phyloP scores from a whole-genome alignment of 2,329 filamentous ascomycete genomes.

The Aspergillus transmontanensis region DNA sequence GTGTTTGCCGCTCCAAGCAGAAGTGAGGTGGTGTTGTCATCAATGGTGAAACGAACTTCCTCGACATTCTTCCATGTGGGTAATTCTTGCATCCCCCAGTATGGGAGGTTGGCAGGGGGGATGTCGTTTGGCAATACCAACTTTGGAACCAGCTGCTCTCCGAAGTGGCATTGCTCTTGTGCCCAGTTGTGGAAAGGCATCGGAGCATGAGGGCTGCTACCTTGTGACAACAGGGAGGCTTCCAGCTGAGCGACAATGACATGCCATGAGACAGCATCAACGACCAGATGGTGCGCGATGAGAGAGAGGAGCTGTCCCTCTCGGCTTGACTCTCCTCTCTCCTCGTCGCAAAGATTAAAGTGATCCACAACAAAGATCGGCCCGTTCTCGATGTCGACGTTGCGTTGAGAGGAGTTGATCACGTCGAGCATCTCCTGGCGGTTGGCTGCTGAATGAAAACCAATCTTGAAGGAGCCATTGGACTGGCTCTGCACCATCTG shows the following conservation, averaged over 20 bases:
- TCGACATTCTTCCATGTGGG: constrained; percentile 5
- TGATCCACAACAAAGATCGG: constrained; percentile 10
- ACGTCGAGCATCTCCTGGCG: neutral
- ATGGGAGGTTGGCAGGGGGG: neutral
- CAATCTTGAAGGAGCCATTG: neutral
- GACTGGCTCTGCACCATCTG: constrained; percentile 4
- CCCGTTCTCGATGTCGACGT: constrained; percentile 6
- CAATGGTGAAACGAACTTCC: neutral
- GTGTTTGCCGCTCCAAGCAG: constrained; percentile 15
- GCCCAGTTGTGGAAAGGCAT: constrained; percentile 24
- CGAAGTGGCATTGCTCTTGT: constrained; percentile 13
- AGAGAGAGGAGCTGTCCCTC: neutral
- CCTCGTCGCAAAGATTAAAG: neutral
- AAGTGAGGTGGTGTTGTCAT: neutral
- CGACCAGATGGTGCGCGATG: constrained; percentile 3
- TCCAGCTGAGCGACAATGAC: constrained; percentile 2
- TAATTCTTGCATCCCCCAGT: constrained; percentile 6
- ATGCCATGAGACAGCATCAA: constrained; percentile 9
- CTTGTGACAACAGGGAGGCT: neutral
- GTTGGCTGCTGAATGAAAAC: neutral
- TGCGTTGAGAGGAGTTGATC: neutral
- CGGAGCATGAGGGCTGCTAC: neutral
- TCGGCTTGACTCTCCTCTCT: neutral
- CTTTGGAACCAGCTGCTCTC: neutral
- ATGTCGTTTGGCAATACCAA: neutral